phyloP scores from a whole-genome alignment of 257 asterid species.

The Ophiorrhiza pumila region DNA sequence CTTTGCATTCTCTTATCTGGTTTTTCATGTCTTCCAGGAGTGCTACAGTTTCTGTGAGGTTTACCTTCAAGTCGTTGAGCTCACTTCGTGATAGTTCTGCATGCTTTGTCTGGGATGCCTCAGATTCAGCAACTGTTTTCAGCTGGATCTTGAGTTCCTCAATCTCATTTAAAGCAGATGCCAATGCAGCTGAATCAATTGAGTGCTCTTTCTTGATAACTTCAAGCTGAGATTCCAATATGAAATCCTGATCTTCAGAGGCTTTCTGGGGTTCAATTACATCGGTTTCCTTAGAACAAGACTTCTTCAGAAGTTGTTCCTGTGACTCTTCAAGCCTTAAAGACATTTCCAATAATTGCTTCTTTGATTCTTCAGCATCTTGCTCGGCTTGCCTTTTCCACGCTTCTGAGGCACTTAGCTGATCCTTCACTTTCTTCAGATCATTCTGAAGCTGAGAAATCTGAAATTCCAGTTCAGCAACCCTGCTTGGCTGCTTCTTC shows the following conservation, averaged over 20 bases:
- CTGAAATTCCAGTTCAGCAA: slow-evolving; percentile 66
- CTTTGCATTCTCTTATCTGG: slow-evolving; percentile 47
- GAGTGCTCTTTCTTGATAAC: slow-evolving; percentile 31
- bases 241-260: slow-evolving; percentile 26
- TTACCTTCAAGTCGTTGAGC: slow-evolving; percentile 45
- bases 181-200: slow-evolving; percentile 50
- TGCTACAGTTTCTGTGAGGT: slow-evolving; percentile 39
- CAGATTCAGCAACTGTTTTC: slow-evolving; percentile 47
- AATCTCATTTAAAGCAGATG: slow-evolving; percentile 60
- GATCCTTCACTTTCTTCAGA: slow-evolving; percentile 63
- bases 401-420: slow-evolving; percentile 62
- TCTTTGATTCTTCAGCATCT: slow-evolving; percentile 68
- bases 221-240: slow-evolving; percentile 40
- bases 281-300: slow-evolving; percentile 23
- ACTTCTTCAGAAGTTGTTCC: slow-evolving; percentile 29
- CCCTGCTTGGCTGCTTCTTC: slow-evolving; percentile 54
- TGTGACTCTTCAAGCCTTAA: slow-evolving; percentile 55
- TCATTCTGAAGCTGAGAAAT: slow-evolving; percentile 75
- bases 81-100: slow-evolving; percentile 48
- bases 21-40: slow-evolving; percentile 65
- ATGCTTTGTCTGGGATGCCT: slow-evolving; percentile 40
- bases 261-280: slow-evolving; percentile 14
- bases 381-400: slow-evolving; percentile 60
- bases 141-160: slow-evolving; percentile 61
- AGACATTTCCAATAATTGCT: slow-evolving; percentile 48